Conservation (phyloP, 441 rosid genomes). For the Hura crepitans region DNA sequence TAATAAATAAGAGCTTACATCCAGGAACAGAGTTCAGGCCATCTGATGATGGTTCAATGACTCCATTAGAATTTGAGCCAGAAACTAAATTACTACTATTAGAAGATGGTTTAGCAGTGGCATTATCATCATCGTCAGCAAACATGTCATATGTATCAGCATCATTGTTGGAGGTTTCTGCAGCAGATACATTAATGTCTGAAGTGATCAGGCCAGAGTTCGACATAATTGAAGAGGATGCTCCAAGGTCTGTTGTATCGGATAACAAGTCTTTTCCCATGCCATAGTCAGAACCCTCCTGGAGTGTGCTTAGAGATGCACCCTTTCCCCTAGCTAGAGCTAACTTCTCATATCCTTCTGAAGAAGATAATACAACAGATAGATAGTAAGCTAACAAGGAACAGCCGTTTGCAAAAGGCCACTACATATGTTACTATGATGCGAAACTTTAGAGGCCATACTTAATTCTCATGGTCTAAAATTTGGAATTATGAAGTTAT, state of each 20-base stretch:
- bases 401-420: not conserved
- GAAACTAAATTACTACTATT: slow-evolving; percentile 26
- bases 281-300: slow-evolving; percentile 21
- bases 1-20: slow-evolving; percentile 32
- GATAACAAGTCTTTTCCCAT: slow-evolving; percentile 26
- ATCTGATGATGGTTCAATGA: slow-evolving; percentile 31
- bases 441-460: too few relatives aligned
- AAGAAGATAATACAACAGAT: slow-evolving; percentile 16
- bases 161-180: slow-evolving; percentile 29
- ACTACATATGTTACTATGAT: not conserved
- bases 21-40: slow-evolving; percentile 28
- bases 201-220: slow-evolving; percentile 29
- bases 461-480: not conserved
- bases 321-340: slow-evolving; percentile 50
- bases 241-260: slow-evolving; percentile 25
- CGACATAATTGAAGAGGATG: slow-evolving; percentile 25
- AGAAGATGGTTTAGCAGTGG: slow-evolving; percentile 36
- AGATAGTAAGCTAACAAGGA: not conserved
- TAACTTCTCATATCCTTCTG: slow-evolving; percentile 82
- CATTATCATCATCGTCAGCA: slow-evolving; percentile 63
- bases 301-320: slow-evolving; percentile 20
- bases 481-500: not conserved
- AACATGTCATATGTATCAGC: slow-evolving; percentile 68
- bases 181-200: slow-evolving; percentile 27
- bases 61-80: slow-evolving; percentile 32